Evolutionary conservation across 2,329 filamentous ascomycete genomes (phyloP).

Genomic region (Trichoderma sp.): DNA sequence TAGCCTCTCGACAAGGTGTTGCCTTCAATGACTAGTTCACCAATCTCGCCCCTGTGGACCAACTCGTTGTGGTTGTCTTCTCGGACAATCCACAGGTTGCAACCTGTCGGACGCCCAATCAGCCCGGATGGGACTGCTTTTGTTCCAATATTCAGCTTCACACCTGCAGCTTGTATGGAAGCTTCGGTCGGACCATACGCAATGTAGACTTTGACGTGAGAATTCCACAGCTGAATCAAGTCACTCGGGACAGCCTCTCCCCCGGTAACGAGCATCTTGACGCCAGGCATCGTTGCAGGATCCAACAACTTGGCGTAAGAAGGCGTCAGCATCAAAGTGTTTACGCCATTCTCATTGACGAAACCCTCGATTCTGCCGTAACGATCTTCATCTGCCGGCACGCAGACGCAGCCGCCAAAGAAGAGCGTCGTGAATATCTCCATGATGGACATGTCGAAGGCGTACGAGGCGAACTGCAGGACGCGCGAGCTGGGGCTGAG

Average conservation of each 20-base stretch:
- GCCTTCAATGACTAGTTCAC: slow-evolving; percentile 25
- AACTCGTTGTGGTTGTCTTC: slow-evolving; percentile 10
- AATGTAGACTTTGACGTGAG: slow-evolving; percentile 8
- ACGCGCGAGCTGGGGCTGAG: slow-evolving; percentile 28
- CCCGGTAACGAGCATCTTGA: slow-evolving; percentile 23
- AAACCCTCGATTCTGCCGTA: slow-evolving; percentile 26
- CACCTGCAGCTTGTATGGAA: slow-evolving; percentile 7
- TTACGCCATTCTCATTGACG: slow-evolving; percentile 30
- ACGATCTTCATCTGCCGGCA: slow-evolving; percentile 33
- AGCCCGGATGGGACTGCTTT: neutral
- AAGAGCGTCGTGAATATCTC: slow-evolving; percentile 31
- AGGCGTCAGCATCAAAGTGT: slow-evolving; percentile 35
- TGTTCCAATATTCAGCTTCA: neutral
- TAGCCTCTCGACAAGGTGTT: slow-evolving; percentile 20
- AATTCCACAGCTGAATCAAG: slow-evolving; percentile 8
- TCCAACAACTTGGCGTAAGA: slow-evolving; percentile 35
- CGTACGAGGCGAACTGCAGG: slow-evolving; percentile 35
- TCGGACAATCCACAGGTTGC: slow-evolving; percentile 15
- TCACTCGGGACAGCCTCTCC: slow-evolving; percentile 31
- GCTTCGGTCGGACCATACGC: slow-evolving; percentile 23
- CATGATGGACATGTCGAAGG: slow-evolving; percentile 33
- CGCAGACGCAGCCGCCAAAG: slow-evolving; percentile 33
- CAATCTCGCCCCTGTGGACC: neutral
- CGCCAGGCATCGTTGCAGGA: slow-evolving; percentile 16
- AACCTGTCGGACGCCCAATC: slow-evolving; percentile 18